Conservation (phyloP, 2,329 filamentous ascomycete genomes). For the Talaromyces sp. region DNA sequence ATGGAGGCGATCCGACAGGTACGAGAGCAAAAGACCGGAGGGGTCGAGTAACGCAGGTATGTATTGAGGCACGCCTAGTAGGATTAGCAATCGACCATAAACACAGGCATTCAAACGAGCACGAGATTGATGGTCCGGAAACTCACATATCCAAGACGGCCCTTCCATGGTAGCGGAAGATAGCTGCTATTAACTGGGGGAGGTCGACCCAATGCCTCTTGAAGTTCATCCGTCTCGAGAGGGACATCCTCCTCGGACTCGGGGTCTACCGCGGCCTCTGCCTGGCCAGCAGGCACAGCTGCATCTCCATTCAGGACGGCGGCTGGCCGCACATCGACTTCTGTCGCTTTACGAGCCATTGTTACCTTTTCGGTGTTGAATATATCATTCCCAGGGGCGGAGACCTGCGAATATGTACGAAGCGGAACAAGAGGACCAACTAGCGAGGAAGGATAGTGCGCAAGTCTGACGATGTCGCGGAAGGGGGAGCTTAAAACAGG, state of each 20-base stretch:
- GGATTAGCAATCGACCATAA: slow-evolving; percentile 5
- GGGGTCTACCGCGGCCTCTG: slow-evolving; percentile 46
- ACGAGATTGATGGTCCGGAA: neutral
- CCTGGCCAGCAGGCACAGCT: slow-evolving; percentile 16
- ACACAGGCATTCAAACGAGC: neutral
- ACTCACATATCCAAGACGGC: slow-evolving; percentile 82
- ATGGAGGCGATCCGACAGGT: slow-evolving; percentile 92
- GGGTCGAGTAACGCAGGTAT: slow-evolving; percentile 78
- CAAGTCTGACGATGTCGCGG: neutral
- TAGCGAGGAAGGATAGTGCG: neutral
- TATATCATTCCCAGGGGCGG: neutral
- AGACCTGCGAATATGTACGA: neutral
- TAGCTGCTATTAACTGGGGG: slow-evolving; percentile 82
- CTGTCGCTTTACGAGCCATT: slow-evolving; percentile 11
- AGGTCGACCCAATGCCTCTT: slow-evolving; percentile 62
- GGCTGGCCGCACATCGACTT: slow-evolving; percentile 11
- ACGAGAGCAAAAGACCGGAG: slow-evolving; percentile 84
- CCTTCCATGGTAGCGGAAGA: slow-evolving; percentile 87
- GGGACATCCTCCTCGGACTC: slow-evolving; percentile 58
- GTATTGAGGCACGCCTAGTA: slow-evolving; percentile 83
- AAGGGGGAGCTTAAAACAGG: slow-evolving; percentile 1
- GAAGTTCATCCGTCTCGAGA: slow-evolving; percentile 59
- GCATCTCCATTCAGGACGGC: slow-evolving; percentile 23
- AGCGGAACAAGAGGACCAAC: neutral
- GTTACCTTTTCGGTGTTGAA: slow-evolving; percentile 5